Evolutionary conservation across 768 basidiomycete genomes (phyloP), one percentile per base, ranked within the genome.

Genomic region (Lentinula guzmanii): DNA sequence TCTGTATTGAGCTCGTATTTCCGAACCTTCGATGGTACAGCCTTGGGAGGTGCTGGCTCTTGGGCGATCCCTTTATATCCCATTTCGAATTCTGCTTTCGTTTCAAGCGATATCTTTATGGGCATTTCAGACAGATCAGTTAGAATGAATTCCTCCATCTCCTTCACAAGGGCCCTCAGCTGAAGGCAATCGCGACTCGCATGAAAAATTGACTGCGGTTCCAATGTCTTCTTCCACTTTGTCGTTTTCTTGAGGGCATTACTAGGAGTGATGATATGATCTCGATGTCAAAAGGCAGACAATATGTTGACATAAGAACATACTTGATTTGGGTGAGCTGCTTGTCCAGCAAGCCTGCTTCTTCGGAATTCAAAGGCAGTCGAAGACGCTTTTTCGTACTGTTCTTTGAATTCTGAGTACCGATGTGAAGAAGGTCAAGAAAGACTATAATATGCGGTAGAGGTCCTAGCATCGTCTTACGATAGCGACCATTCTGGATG

Each of bases 1-100:
- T 62, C 67, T 16, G 65, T 39, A 18, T 60, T 60, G 24, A 60
- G 67, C 66, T 13, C 52, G 56, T 1, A 48, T 28, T 21, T 52
- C 63, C 0, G 46, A 59, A 34, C 53, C 53, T 24, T 61, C 56
- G 11, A 13, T 62, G 10, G 51, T 42, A 42, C 60, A 33, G 58
- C 67, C 24, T 60, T 60, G 64, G 11, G 37, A 39, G 37, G 58
- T 24, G 55, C 70, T 21, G 45, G 33, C 33, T 52, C 59, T 41
- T 41, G 13, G 2, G 37, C 59, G 13, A 60, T 60, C 8, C 59
- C 59, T 42, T 52, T 60, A 28, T 15, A 51, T 16, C 59, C 59
- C 11, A n/a, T 24, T 2, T 60, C 50, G 35, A 52, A 60, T 52
- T 60, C 59, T 18, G 50, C 50, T 15, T 7, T 52, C n/a, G 51